Conservation (phyloP, 352 stramenopile species). For the Aphanomyces stellatus region DNA sequence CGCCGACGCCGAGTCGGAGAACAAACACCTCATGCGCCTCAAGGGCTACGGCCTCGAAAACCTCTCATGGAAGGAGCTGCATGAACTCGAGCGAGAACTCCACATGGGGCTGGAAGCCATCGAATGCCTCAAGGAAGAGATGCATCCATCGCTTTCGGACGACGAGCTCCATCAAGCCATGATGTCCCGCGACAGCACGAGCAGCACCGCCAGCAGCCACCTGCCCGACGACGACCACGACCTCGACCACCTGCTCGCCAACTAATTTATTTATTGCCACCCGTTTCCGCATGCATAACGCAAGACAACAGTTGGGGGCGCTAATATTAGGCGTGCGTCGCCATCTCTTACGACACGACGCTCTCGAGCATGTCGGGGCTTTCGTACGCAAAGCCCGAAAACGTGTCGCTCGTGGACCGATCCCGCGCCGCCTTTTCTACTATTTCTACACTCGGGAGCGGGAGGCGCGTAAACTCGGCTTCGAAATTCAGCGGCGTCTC, state of each 20-base stretch:
- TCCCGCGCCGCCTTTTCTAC: conserved; percentile 23
- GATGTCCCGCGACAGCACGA: background rate
- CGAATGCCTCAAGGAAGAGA: conserved; percentile 25
- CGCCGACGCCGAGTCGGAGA: conserved; percentile 63
- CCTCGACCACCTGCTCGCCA: too few relatives aligned
- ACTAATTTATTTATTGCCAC: too few relatives aligned
- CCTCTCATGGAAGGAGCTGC: conserved; percentile 36
- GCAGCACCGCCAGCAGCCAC: background rate
- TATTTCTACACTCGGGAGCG: conserved; percentile 58
- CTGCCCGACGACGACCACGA: too few relatives aligned
- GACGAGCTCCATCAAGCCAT: background rate
- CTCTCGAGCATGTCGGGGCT: conserved; percentile 58
- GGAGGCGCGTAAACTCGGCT: conserved; percentile 75
- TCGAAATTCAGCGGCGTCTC: conserved; percentile 81
- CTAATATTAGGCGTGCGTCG: too few relatives aligned
- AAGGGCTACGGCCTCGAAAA: conserved; percentile 65
- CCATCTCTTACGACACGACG: conserved; percentile 13
- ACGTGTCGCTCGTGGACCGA: conserved; percentile 57
- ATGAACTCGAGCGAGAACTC: conserved; percentile 46
- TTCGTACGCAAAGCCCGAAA: conserved; percentile 76
- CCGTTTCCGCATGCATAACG: too few relatives aligned
- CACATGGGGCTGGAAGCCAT: conserved; percentile 44
- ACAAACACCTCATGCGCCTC: conserved; percentile 61
- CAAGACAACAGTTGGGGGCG: too few relatives aligned
- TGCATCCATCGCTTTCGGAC: background rate